Evolutionary conservation across 108 stramenopile genomes (phyloP).

Genomic region (Poteriospumella lacustris): DNA sequence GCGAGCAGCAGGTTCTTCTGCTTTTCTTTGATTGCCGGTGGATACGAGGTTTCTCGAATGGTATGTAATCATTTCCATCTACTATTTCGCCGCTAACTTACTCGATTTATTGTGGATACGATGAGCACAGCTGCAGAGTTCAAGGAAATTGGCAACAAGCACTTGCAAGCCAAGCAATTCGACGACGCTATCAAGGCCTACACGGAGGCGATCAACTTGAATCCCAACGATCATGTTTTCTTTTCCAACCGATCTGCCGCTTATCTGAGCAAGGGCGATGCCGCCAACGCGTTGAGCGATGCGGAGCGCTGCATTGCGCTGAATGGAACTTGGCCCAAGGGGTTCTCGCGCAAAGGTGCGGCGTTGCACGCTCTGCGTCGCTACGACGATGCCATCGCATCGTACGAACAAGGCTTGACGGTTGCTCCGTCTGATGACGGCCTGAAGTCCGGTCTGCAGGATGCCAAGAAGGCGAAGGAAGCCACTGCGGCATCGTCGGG

Average conservation of each 20-base stretch:
- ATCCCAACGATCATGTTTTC: conserved; percentile 85
- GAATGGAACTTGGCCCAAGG: conserved; percentile 80
- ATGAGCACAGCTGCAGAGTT: conserved; percentile 37
- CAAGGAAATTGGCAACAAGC: conserved; percentile 80
- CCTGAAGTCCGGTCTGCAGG: conserved; percentile 77
- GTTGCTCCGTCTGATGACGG: conserved; percentile 76
- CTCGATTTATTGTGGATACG: background rate
- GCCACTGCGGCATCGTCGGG: background rate
- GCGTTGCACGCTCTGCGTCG: conserved; percentile 80
- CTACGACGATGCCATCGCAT: conserved; percentile 76
- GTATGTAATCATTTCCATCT: too few relatives aligned
- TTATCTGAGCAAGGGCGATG: conserved; percentile 77
- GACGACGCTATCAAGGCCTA: conserved; percentile 88
- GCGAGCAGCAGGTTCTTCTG: too few relatives aligned
- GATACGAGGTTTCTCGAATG: too few relatives aligned
- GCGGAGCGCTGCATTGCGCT: conserved; percentile 82
- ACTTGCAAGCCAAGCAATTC: conserved; percentile 76
- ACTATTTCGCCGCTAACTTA: too few relatives aligned
- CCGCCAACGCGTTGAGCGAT: conserved; percentile 87
- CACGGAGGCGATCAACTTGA: conserved; percentile 87
- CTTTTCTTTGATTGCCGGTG: too few relatives aligned
- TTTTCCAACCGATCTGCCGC: conserved; percentile 95
- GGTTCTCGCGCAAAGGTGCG: conserved; percentile 75
- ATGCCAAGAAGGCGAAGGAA: conserved; percentile 74
- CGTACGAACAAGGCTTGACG: conserved; percentile 76